A percentile compares a stretch with the other conserved stretches of the same genome.
Evolutionary conservation across 768 basidiomycete species (phyloP).

Genomic region (Phaffia australis): DNA sequence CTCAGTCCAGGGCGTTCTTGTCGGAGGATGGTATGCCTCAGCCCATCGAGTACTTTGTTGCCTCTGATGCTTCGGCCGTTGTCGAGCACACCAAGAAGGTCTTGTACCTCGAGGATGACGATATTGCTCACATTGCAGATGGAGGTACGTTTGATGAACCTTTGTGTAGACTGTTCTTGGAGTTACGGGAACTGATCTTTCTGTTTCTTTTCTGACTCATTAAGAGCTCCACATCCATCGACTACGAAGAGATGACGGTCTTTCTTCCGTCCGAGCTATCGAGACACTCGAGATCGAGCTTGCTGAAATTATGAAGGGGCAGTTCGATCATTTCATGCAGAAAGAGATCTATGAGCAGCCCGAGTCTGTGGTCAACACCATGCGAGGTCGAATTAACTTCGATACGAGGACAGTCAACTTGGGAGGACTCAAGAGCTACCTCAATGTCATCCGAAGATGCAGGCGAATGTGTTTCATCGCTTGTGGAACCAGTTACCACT

Average conservation of each 20-base stretch:
- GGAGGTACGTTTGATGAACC: conserved; percentile 43
- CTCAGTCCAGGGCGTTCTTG: conserved; percentile 96
- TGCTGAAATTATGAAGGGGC: conserved; percentile 99
- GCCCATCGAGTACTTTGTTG: conserved; percentile 98
- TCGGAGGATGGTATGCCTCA: conserved; percentile 96
- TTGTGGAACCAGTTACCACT: conserved; percentile 98
- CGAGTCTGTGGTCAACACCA: conserved; percentile 98
- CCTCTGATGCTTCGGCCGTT: conserved; percentile 90
- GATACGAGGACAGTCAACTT: conserved; percentile 82
- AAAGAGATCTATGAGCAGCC: conserved; percentile 99
- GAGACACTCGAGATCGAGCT: conserved; percentile 97
- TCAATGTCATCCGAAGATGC: conserved; percentile 89
- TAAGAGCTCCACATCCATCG: conserved; percentile 93
- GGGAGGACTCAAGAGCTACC: conserved; percentile 87
- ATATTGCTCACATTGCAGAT: conserved; percentile 93
- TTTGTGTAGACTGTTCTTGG: neutral
- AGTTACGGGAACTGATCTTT: neutral
- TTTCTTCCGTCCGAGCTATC: conserved; percentile 72
- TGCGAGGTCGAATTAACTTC: conserved; percentile 99
- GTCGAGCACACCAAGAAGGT: conserved; percentile 99
- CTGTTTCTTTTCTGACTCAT: neutral
- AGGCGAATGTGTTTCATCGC: conserved; percentile 91
- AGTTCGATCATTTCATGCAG: conserved; percentile 99
- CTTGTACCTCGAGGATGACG: conserved; percentile 95
- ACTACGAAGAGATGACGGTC: conserved; percentile 73